Percentiles rank a stretch among this genome's conserved stretches.
Conservation (phyloP, 2,329 filamentous ascomycete species). For the Alternaria consortialis region DNA sequence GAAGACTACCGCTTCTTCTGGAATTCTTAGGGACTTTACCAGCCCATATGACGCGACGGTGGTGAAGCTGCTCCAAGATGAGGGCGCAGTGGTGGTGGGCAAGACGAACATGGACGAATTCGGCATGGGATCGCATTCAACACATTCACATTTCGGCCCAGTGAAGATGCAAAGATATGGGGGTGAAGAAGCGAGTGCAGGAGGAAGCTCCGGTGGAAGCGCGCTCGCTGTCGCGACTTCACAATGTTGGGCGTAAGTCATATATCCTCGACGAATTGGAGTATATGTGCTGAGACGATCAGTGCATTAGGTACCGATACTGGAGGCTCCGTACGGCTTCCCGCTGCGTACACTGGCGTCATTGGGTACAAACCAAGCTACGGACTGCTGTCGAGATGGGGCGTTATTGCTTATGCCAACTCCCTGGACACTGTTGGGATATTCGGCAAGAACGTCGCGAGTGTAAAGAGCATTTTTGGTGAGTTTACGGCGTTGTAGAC, state of each 20-base stretch:
- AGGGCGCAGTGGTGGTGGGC: constrained; percentile 71
- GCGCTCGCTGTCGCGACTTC: constrained; percentile 79
- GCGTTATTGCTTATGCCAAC: constrained; percentile 91
- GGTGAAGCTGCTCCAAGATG: constrained; percentile 70
- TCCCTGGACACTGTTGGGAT: constrained; percentile 91
- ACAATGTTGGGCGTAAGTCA: constrained; percentile 65
- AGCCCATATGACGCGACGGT: constrained; percentile 87
- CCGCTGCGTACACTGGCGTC: constrained; percentile 84
- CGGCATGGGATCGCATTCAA: constrained; percentile 89
- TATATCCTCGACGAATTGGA: not conserved
- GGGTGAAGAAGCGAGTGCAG: constrained; percentile 50
- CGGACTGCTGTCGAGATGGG: constrained; percentile 83
- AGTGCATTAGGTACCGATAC: constrained; percentile 91
- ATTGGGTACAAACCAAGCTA: constrained; percentile 94
- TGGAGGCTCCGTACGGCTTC: constrained; percentile 85
- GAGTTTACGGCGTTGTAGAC: not conserved
- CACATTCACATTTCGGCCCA: constrained; percentile 71
- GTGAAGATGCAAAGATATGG: constrained; percentile 62
- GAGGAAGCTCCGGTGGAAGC: constrained; percentile 85
- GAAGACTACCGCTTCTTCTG: constrained; percentile 82
- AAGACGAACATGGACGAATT: constrained; percentile 98
- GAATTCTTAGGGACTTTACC: constrained; percentile 71
- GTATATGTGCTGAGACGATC: constrained; percentile 23
- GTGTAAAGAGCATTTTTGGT: constrained; percentile 56
- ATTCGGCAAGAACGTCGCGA: constrained; percentile 66